phyloP scores from a whole-genome alignment of 306 rosid genomes.

The Bauhinia variegata region DNA sequence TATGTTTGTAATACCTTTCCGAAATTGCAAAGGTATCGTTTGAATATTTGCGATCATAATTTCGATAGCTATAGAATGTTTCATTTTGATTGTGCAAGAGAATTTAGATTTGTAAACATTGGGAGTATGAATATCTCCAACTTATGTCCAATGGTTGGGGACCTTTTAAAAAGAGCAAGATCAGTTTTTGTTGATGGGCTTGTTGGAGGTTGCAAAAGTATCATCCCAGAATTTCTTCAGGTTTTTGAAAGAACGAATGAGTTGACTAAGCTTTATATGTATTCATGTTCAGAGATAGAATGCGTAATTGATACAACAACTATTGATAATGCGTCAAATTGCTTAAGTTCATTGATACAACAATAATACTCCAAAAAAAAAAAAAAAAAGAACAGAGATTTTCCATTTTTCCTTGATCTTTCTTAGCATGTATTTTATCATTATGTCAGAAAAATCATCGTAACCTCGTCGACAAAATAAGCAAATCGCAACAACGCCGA shows the following conservation, averaged over 20 bases:
- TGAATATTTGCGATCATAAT: too few relatives aligned
- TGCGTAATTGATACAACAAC: neutral
- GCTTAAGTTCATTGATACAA: too few relatives aligned
- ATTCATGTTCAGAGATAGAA: neutral
- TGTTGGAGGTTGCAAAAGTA: conserved; percentile 4
- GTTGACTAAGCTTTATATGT: neutral
- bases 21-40: neutral
- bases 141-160: neutral
- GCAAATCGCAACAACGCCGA: too few relatives aligned
- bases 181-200: neutral
- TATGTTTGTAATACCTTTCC: too few relatives aligned
- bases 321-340: neutral
- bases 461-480: too few relatives aligned
- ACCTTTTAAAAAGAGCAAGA: neutral
- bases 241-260: neutral
- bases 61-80: neutral
- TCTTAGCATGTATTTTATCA: too few relatives aligned
- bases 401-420: too few relatives aligned
- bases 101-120: neutral
- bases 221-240: neutral
- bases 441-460: too few relatives aligned
- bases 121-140: neutral
- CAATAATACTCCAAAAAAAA: too few relatives aligned
- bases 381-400: too few relatives aligned
- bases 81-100: too few relatives aligned